Percentiles rank a stretch among this genome's conserved stretches.
Conservation (phyloP, 257 asterid genomes). For the Orobanche coerulescens region DNA sequence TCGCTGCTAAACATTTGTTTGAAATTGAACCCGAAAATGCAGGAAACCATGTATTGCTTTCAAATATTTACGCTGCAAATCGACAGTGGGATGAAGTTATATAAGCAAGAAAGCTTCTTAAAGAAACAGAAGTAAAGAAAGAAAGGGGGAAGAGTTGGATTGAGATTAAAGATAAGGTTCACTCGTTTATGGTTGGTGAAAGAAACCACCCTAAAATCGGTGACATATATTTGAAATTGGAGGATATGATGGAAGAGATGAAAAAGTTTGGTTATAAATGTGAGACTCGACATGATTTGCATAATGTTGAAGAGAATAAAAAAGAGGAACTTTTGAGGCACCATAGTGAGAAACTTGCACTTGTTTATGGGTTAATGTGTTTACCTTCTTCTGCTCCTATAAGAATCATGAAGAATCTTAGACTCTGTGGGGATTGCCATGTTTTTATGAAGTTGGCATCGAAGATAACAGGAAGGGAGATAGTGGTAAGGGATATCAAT, state of each 20-base stretch:
- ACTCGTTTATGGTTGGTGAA: constrained; percentile 80
- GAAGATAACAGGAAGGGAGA: constrained; percentile 43
- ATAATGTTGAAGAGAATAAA: constrained; percentile 60
- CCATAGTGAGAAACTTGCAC: constrained; percentile 89
- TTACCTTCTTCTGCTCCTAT: constrained; percentile 54
- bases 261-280: constrained; percentile 58
- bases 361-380: constrained; percentile 67
- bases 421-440: constrained; percentile 94
- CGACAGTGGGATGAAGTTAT: constrained; percentile 81
- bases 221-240: constrained; percentile 58
- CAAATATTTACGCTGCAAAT: constrained; percentile 70
- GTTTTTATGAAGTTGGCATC: constrained; percentile 86
- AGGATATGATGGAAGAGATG: constrained; percentile 54
- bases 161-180: constrained; percentile 59
- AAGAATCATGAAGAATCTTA: constrained; percentile 88
- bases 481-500: constrained; percentile 72
- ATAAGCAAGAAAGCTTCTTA: constrained; percentile 58
- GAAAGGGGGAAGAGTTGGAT: constrained; percentile 94
- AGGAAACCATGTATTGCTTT: constrained; percentile 79
- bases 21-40: constrained; percentile 79
- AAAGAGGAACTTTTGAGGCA: constrained; percentile 65
- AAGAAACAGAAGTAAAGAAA: constrained; percentile 61
- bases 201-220: constrained; percentile 49
- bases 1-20: constrained; percentile 63
- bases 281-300: constrained; percentile 59